phyloP scores from a whole-genome alignment of 768 basidiomycete genomes.

The Mycena venus region DNA sequence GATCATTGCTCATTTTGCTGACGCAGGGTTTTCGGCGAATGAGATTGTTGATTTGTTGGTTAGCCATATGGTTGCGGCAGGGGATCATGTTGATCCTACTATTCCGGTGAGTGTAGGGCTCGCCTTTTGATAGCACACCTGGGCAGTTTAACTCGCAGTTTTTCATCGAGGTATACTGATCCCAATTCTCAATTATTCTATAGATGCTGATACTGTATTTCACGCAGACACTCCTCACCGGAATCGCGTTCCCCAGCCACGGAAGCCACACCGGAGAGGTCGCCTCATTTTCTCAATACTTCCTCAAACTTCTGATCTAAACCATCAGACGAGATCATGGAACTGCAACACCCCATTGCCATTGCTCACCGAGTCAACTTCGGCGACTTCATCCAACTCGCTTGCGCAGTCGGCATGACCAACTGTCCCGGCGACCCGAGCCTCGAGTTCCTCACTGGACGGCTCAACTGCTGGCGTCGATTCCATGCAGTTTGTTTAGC shows the following conservation, averaged over 20 bases:
- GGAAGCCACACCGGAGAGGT: constrained; percentile 39
- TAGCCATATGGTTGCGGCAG: constrained; percentile 43
- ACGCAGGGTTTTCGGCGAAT: constrained; percentile 45
- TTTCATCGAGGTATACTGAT: constrained; percentile 40
- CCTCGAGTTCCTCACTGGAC: constrained; percentile 53
- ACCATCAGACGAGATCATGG: constrained; percentile 50
- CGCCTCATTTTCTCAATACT: constrained; percentile 29
- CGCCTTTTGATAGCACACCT: constrained; percentile 49
- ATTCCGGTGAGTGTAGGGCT: constrained; percentile 39
- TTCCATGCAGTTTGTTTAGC: too few species aligned
- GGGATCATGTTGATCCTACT: constrained; percentile 37
- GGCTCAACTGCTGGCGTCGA: constrained; percentile 43
- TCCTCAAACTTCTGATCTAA: not conserved
- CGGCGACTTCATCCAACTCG: constrained; percentile 55
- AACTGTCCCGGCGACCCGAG: constrained; percentile 57
- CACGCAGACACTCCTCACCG: constrained; percentile 43
- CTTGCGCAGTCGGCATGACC: constrained; percentile 47
- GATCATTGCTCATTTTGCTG: constrained; percentile 47
- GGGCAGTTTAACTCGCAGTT: constrained; percentile 47
- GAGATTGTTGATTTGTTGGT: constrained; percentile 51
- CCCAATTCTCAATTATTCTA: not conserved
- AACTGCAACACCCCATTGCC: constrained; percentile 45
- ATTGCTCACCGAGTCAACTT: constrained; percentile 45
- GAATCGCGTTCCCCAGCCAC: constrained; percentile 41
- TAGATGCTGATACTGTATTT: not conserved